Base-by-base conservation (phyloP, 805 yeast species). In the Starmera quercuum region DNA sequence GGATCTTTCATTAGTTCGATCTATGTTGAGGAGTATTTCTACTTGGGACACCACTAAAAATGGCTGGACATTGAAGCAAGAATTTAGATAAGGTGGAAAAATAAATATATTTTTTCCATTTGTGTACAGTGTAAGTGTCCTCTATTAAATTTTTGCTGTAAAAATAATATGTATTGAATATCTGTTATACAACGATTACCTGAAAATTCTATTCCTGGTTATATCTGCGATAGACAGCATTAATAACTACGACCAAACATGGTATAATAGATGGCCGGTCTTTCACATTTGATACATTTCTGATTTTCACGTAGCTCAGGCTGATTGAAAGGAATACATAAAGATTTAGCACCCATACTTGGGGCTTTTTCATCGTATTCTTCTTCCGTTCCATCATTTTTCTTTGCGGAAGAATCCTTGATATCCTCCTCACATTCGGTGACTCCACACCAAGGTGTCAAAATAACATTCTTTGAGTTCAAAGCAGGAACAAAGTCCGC, bases 281-380 rank as follows among this genome's bases (percentile, higher is more conserved):
- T 67, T 42, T 71, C 83, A 73, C 97, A 92, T 53, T 68, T 82
- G 44, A 86, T 80, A 78, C 98, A 94, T 61, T 78, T 81, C 45
- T 86, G 84, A 48, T 81, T 90, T 45, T 59, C 65, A 58, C 75
- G 75, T 61, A 90, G 73, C 51, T 66, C 75, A 39, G 95, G 96
- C 68, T 90, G 97, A 26, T 84, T 83, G 55, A 78, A 79, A 45
- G 98, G 98, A 59, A 88, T 88, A 75, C 99, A 92, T 62, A 92
- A 72, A 15, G 95, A 83, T 71, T 92, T 92, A 46, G 99, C 99
- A 56, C 99, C 99, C 99, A 92, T 92, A 33, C 94, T 78, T 57
- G 99, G 99, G 17, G 98, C 86, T 61, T 84, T 83, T 55, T 92
- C 97, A 57, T 92, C 99, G 31, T 70, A 81, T 59, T 83, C 95